phyloP scores from a whole-genome alignment of 2,329 filamentous ascomycete species.

The Microdochium paspali region DNA sequence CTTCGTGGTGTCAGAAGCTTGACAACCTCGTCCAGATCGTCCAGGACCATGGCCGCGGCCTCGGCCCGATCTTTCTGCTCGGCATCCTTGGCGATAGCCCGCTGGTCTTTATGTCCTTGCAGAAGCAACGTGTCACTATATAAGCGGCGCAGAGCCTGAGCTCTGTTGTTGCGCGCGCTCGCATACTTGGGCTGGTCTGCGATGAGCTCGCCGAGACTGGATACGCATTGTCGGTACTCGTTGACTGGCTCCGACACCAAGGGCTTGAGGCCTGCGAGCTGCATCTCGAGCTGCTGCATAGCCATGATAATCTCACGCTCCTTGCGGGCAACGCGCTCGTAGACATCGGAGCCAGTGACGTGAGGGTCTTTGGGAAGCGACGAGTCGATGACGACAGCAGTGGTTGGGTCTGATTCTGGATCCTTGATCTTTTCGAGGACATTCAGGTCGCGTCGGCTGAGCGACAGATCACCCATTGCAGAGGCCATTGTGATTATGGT shows the following conservation, averaged over 20 bases:
- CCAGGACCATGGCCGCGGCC: constrained; percentile 31
- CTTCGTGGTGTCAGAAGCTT: constrained; percentile 44
- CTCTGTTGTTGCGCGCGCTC: constrained; percentile 66
- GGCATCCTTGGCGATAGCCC: constrained; percentile 29
- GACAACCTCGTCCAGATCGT: constrained; percentile 50
- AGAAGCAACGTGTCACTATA: constrained; percentile 53
- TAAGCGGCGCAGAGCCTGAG: constrained; percentile 53
- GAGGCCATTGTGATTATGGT: constrained; percentile 4
- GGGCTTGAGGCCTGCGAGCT: constrained; percentile 32
- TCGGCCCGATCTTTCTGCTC: constrained; percentile 24
- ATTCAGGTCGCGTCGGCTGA: constrained; percentile 50
- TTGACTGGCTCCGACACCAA: constrained; percentile 28
- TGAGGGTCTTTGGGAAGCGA: constrained; percentile 48
- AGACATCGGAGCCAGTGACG: constrained; percentile 37
- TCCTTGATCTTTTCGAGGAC: constrained; percentile 60
- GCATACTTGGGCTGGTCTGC: constrained; percentile 54
- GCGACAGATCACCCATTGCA: constrained; percentile 35
- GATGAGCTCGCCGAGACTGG: constrained; percentile 46
- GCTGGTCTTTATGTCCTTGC: constrained; percentile 23
- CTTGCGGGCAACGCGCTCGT: constrained; percentile 37
- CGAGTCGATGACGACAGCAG: constrained; percentile 43
- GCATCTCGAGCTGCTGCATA: constrained; percentile 46
- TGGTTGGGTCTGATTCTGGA: constrained; percentile 50
- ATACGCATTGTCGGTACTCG: constrained; percentile 37
- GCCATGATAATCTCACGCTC: constrained; percentile 44